A percentile compares a stretch with the other conserved stretches of the same genome.
phyloP scores from a whole-genome alignment of 2,329 filamentous ascomycete species.

The Thielaviopsis punctulata region DNA sequence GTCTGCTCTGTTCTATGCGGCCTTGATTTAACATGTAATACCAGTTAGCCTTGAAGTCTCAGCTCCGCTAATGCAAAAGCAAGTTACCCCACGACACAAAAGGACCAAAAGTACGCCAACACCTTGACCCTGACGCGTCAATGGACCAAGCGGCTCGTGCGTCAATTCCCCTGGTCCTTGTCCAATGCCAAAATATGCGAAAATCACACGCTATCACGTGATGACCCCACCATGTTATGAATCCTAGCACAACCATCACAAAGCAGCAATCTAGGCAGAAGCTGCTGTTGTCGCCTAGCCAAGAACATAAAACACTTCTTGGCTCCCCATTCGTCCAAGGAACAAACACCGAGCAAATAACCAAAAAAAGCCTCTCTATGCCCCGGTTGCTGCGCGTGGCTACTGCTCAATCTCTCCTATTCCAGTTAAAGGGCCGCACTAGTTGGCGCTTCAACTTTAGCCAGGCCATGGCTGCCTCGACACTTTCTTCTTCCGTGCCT shows the following conservation, averaged over 20 bases:
- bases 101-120: not conserved
- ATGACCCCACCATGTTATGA: not conserved
- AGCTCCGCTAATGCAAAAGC: not conserved
- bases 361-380: not conserved
- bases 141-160: not conserved
- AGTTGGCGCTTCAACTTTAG: not conserved
- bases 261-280: not conserved
- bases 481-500: not conserved
- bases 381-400: not conserved
- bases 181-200: constrained; percentile 3
- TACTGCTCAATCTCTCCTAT: not conserved
- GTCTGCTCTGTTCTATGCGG: not conserved
- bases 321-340: not conserved
- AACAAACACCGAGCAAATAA: not conserved
- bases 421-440: not conserved
- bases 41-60: not conserved
- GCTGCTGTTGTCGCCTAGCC: not conserved
- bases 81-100: not conserved
- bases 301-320: not conserved
- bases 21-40: not conserved
- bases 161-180: not conserved
- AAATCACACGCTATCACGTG: constrained; percentile 5
- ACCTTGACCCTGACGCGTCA: not conserved
- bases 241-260: not conserved
- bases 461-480: not conserved